Evolutionary conservation across 108 stramenopile species (phyloP).

Genomic region (Asterionellopsis glacialis): DNA sequence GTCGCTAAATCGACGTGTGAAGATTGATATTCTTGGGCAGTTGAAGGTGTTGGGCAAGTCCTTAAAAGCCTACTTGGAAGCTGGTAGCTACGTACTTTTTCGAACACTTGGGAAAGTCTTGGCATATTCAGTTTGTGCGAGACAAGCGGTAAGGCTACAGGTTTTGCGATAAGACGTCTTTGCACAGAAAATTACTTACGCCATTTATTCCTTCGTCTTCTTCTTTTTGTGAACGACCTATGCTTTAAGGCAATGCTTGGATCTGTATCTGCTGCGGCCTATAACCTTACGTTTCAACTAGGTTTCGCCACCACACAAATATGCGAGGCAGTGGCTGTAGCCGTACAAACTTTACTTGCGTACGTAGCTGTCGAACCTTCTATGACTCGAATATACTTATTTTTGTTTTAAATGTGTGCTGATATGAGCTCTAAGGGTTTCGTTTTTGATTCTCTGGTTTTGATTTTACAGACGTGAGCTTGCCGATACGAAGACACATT

Average conservation of each 20-base stretch:
- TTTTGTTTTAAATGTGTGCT: no score
- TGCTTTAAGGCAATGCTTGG: slow-evolving; percentile 67
- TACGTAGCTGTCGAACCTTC: slow-evolving; percentile 17
- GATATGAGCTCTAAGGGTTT: not conserved
- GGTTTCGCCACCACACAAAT: slow-evolving; percentile 94
- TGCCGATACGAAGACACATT: slow-evolving; percentile 37
- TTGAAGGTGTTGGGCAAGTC: slow-evolving; percentile 37
- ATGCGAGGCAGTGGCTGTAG: slow-evolving; percentile 83
- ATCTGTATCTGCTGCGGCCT: slow-evolving; percentile 79
- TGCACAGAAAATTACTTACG: not conserved
- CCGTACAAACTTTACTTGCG: slow-evolving; percentile 79
- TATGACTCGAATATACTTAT: not conserved
- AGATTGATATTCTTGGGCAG: slow-evolving; percentile 64
- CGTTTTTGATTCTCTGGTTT: not conserved
- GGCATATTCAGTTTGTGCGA: slow-evolving; percentile 84
- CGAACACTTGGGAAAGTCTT: slow-evolving; percentile 84
- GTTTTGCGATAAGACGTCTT: no score
- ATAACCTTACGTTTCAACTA: slow-evolving; percentile 89
- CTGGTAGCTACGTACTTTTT: slow-evolving; percentile 74
- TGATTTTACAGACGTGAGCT: slow-evolving; percentile 51
- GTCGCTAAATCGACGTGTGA: slow-evolving; percentile 62
- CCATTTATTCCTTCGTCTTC: slow-evolving; percentile 3
- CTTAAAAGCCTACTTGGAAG: slow-evolving; percentile 63
- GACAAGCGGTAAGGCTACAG: slow-evolving; percentile 32
- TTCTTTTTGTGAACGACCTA: slow-evolving; percentile 1